Evolutionary conservation across 768 basidiomycete species (phyloP).

Genomic region (Rhodosporidiobolus odoratus): DNA sequence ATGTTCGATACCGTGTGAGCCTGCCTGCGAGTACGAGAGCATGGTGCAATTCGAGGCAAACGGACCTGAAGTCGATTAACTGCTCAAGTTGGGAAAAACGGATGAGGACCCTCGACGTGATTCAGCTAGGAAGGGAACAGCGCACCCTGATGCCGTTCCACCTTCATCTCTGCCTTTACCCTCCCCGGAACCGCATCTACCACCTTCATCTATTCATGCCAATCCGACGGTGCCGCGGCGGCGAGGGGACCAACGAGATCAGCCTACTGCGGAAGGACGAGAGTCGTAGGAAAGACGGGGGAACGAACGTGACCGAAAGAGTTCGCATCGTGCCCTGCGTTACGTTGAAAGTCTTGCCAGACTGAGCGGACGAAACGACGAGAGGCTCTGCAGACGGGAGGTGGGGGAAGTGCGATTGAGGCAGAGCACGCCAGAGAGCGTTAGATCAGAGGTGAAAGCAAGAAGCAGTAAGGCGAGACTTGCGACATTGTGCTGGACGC

Average conservation of each 20-base stretch:
- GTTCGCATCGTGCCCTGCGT: conserved; percentile 31
- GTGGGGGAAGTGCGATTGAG: not conserved
- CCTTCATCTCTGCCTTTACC: conserved; percentile 16
- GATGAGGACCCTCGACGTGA: not conserved
- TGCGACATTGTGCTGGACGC: not conserved
- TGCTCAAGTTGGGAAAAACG: not conserved
- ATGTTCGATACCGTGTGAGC: not conserved
- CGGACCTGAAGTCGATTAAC: conserved; percentile 21
- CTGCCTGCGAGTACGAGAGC: not conserved
- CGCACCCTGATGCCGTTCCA: conserved; percentile 23
- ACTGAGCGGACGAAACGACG: conserved; percentile 18
- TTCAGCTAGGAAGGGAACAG: not conserved
- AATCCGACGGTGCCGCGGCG: not conserved
- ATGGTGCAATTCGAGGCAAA: not conserved
- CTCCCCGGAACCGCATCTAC: not conserved
- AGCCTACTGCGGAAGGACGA: not conserved
- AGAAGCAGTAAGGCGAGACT: not conserved
- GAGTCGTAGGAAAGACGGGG: too few species aligned
- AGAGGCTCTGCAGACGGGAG: conserved; percentile 6
- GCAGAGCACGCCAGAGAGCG: not conserved
- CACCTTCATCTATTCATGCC: conserved; percentile 1
- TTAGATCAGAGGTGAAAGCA: not conserved
- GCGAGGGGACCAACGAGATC: not conserved
- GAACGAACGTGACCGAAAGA: conserved; percentile 27
- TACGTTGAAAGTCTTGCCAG: conserved; percentile 23